phyloP scores from a whole-genome alignment of 2,329 filamentous ascomycete species.

The Penicillium digitatum region DNA sequence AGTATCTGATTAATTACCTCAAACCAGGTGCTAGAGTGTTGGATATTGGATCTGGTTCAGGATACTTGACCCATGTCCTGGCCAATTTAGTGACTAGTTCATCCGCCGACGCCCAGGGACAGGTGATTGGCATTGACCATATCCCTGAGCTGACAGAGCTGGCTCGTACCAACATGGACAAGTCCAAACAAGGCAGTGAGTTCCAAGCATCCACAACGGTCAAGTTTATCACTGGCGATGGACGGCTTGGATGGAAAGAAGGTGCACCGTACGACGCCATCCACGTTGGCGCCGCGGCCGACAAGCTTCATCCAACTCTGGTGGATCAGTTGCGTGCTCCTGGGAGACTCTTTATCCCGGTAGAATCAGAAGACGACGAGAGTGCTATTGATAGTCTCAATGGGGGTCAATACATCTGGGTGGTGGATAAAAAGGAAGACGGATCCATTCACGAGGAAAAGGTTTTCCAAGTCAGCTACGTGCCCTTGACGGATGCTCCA shows the following conservation, averaged over 20 bases:
- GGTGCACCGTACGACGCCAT: conserved; percentile 77
- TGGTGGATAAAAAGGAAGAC: conserved; percentile 59
- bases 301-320: conserved; percentile 65
- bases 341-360: conserved; percentile 67
- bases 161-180: conserved; percentile 62
- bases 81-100: conserved; percentile 63
- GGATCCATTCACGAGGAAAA: conserved; percentile 55
- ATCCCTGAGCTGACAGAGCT: conserved; percentile 61
- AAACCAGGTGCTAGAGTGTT: conserved; percentile 56
- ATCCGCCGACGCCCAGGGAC: conserved; percentile 35
- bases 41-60: conserved; percentile 71
- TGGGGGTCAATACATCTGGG: conserved; percentile 56
- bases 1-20: conserved; percentile 58
- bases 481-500: conserved; percentile 61
- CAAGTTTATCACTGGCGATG: conserved; percentile 71
- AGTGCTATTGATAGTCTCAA: conserved; percentile 15
- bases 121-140: conserved; percentile 71
- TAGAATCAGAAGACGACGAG: conserved; percentile 46
- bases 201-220: conserved; percentile 64
- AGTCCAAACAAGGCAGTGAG: conserved; percentile 54
- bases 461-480: conserved; percentile 60
- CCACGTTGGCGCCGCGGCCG: conserved; percentile 86
- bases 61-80: conserved; percentile 83
- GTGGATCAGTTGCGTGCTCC: conserved; percentile 74
- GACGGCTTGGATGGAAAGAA: conserved; percentile 61